Evolutionary conservation across 2,329 filamentous ascomycete species (phyloP).

Genomic region (Alternaria sp.): DNA sequence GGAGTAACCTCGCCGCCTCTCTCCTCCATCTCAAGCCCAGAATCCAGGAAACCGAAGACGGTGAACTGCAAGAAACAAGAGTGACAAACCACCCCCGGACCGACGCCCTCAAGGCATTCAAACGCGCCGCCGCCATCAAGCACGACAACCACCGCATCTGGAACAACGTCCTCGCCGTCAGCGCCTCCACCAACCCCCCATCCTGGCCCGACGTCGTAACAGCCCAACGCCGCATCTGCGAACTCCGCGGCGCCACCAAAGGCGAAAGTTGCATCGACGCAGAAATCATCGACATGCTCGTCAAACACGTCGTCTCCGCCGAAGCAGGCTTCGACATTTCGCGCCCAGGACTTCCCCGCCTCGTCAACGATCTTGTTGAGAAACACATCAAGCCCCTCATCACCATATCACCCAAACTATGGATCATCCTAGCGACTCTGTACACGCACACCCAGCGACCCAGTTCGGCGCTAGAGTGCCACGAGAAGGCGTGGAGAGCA

Average conservation of each 20-base stretch:
- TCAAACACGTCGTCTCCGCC: conserved; percentile 71
- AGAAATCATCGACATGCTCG: conserved; percentile 73
- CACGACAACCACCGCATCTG: conserved; percentile 91
- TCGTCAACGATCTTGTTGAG: conserved; percentile 77
- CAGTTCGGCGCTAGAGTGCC: conserved; percentile 76
- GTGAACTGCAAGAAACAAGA: conserved; percentile 51
- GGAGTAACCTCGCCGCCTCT: conserved; percentile 91
- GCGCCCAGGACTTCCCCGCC: conserved; percentile 62
- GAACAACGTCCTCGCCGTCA: conserved; percentile 93
- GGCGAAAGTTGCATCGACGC: conserved; percentile 82
- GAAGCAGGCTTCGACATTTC: conserved; percentile 52
- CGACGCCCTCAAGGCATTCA: conserved; percentile 84
- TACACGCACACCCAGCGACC: conserved; percentile 77
- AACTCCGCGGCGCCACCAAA: conserved; percentile 70
- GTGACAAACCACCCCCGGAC: conserved; percentile 61
- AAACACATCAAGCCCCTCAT: conserved; percentile 80
- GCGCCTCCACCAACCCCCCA: conserved; percentile 77
- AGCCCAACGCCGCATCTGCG: conserved; percentile 77
- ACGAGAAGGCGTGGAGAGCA: conserved; percentile 90
- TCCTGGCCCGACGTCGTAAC: conserved; percentile 78
- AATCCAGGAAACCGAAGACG: conserved; percentile 44
- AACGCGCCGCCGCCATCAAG: conserved; percentile 83
- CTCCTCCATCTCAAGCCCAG: conserved; percentile 72
- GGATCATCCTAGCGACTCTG: conserved; percentile 75
- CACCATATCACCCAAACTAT: conserved; percentile 78